Conservation (phyloP, 108 stramenopile species). For the Pseudonitzschia multistriata region DNA sequence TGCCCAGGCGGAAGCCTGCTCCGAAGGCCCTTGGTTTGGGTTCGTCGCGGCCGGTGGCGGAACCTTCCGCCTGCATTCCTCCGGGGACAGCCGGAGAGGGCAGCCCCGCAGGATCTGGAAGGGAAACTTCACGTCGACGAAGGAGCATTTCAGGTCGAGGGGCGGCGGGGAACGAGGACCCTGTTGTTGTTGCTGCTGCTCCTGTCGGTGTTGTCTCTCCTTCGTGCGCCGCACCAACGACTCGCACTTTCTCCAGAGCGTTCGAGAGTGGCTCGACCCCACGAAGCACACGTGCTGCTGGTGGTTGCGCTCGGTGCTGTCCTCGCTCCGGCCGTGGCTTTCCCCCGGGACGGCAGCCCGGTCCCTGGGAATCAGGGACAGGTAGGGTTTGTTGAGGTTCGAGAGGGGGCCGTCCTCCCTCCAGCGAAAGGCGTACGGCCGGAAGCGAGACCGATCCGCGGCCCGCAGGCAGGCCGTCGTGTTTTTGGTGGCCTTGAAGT, state of each 20-base stretch:
- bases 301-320: neutral
- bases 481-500: neutral
- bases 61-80: no score
- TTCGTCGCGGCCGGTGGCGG: no score
- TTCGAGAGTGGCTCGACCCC: neutral
- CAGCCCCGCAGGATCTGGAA: neutral
- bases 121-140: neutral
- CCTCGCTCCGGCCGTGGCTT: no score
- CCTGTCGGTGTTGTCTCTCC: neutral
- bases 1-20: neutral
- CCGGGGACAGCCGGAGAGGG: neutral
- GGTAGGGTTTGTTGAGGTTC: no score
- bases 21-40: no score
- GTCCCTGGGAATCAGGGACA: no score
- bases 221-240: neutral
- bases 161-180: neutral
- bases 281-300: constrained; percentile 7
- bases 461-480: neutral
- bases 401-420: no score
- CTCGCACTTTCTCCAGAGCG: neutral
- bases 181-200: neutral
- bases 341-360: no score
- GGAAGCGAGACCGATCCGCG: neutral
- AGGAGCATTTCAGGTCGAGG: neutral
- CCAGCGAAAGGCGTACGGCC: neutral